These are phyloP conservation scores for Alternaria conjuncta DNA, from an alignment of 2,329 filamentous ascomycete genomes.

Conservation along the genomic window DNA sequence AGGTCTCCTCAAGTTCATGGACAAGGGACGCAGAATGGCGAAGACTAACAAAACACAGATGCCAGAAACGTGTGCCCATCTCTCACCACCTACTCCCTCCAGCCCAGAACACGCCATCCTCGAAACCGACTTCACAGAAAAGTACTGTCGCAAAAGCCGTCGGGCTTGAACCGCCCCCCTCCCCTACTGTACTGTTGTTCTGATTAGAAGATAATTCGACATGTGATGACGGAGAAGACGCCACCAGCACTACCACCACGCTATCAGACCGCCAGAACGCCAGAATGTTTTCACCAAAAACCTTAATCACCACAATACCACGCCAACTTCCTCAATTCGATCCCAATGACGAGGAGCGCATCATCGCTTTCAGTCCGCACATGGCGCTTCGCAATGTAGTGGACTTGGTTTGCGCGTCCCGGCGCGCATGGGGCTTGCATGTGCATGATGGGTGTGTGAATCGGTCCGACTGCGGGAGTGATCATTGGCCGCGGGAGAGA, in stretches of 20 bases:
- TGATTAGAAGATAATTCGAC: background rate
- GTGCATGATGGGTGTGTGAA: background rate
- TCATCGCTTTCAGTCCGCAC: background rate
- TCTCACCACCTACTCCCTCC: conserved; percentile 16
- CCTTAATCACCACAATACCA: background rate
- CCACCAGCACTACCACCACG: background rate
- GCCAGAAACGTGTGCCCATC: conserved; percentile 32
- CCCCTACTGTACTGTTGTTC: background rate
- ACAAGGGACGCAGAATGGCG: background rate
- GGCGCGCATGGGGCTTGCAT: background rate
- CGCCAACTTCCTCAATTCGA: background rate
- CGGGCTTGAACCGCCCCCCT: background rate
- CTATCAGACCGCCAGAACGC: background rate
- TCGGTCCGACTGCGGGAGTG: background rate
- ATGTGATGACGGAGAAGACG: background rate
- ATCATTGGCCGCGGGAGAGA: background rate
- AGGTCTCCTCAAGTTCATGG: background rate
- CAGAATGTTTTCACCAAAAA: background rate
- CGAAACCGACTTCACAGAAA: conserved; percentile 41
- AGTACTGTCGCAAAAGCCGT: conserved; percentile 23
- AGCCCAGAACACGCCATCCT: conserved; percentile 18
- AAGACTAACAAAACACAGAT: conserved; percentile 23
- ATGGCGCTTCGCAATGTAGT: background rate
- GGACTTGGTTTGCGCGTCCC: background rate
- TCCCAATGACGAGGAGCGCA: background rate